A percentile compares a stretch with the other conserved stretches of the same genome.
These are phyloP conservation scores for Kazachstania martiniae DNA, from an alignment of 805 yeast genomes.

Conservation along the genomic window DNA sequence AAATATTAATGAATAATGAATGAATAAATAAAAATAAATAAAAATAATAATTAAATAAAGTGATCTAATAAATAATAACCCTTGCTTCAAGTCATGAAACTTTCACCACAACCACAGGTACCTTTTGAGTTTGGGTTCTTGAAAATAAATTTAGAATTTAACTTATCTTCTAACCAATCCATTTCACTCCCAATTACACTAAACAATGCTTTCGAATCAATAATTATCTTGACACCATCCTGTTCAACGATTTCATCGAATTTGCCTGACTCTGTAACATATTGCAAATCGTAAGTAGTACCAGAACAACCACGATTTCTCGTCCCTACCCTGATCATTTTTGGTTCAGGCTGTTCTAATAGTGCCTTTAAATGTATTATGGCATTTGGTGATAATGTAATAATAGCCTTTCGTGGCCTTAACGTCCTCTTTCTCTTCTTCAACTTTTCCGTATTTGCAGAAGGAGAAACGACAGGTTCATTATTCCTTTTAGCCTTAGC, in stretches of 20 bases:
- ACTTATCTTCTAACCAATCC: conserved; percentile 96
- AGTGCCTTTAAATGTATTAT: conserved; percentile 56
- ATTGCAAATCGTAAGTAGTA: conserved; percentile 79
- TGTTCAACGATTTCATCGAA: conserved; percentile 90
- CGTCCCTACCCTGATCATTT: conserved; percentile 88
- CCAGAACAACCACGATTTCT: conserved; percentile 96
- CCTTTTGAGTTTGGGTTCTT: conserved; percentile 95
- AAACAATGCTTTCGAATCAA: conserved; percentile 92
- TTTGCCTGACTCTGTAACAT: conserved; percentile 83
- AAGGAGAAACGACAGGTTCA: neutral
- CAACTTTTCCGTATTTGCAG: conserved; percentile 4
- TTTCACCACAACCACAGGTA: conserved; percentile 97
- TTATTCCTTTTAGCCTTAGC: neutral
- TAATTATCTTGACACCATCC: conserved; percentile 84
- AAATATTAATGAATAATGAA: conserved; percentile 3
- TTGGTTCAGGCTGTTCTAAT: conserved; percentile 73
- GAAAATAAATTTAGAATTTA: conserved; percentile 82
- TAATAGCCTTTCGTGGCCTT: conserved; percentile 83
- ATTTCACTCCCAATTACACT: conserved; percentile 94
- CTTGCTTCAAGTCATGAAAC: conserved; percentile 81
- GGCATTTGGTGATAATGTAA: conserved; percentile 70
- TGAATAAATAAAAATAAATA: conserved; percentile 7
- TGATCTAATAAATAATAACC: too few relatives aligned
- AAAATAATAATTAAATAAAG: conserved; percentile 6
- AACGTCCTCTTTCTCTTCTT: conserved; percentile 50